Conservation (phyloP, 1,139 yeast species). For the Protomyces inouyei region DNA sequence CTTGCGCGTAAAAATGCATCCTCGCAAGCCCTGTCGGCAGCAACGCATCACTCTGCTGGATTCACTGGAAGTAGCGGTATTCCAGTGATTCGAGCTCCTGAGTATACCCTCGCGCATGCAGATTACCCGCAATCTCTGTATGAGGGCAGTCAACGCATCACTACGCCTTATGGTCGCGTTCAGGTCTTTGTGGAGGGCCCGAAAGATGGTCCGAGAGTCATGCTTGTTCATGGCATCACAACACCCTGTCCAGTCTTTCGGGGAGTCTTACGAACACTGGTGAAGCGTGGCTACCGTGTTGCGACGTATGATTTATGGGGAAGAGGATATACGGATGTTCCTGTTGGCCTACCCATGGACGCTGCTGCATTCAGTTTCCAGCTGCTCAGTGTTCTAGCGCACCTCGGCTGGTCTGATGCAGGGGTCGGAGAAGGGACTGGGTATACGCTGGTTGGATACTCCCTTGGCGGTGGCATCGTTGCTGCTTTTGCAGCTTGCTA, state of each 20-base stretch:
- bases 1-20: neutral
- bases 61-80: neutral
- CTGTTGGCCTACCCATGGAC: constrained; percentile 13
- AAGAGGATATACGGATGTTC: constrained; percentile 22
- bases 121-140: constrained; percentile 5
- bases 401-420: constrained; percentile 11
- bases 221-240: constrained; percentile 26
- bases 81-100: neutral
- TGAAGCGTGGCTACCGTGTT: constrained; percentile 19
- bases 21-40: neutral
- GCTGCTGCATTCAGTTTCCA: constrained; percentile 7
- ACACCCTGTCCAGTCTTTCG: constrained; percentile 19
- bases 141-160: constrained; percentile 5
- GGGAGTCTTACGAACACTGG: constrained; percentile 5
- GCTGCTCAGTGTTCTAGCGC: constrained; percentile 11
- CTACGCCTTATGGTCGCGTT: constrained; percentile 19
- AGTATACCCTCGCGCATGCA: neutral
- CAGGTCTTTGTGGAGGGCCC: constrained; percentile 14
- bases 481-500: constrained; percentile 19
- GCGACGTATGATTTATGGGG: constrained; percentile 20
- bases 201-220: constrained; percentile 13
- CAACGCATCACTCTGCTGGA: neutral
- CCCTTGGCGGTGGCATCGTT: constrained; percentile 20
- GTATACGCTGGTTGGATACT: constrained; percentile 10
- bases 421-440: neutral